Percentiles rank a stretch among this genome's conserved stretches.
phyloP scores from a whole-genome alignment of 2,329 filamentous ascomycete species.

The Colletotrichum tabaci region DNA sequence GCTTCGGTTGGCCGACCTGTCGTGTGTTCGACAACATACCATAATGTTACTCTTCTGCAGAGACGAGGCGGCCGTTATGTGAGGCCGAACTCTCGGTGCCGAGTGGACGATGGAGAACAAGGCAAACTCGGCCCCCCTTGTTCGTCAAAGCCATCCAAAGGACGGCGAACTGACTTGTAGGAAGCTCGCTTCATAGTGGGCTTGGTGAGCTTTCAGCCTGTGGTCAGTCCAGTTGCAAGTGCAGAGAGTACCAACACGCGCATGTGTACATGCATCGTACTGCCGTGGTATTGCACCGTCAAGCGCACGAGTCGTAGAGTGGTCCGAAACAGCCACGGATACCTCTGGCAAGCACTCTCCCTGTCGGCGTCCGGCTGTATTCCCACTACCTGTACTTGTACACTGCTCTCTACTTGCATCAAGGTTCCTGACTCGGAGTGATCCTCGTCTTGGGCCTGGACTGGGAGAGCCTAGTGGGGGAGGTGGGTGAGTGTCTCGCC shows the following conservation, averaged over 20 bases:
- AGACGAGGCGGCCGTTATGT: conserved; percentile 4
- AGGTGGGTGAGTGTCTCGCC: neutral
- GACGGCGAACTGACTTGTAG: conserved; percentile 16
- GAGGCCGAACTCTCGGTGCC: conserved; percentile 23
- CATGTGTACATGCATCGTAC: too few species aligned
- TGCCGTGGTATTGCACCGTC: neutral
- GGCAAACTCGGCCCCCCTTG: conserved; percentile 4
- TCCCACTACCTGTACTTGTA: too few species aligned
- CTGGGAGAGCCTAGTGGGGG: neutral
- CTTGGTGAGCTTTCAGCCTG: neutral
- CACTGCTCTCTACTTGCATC: neutral
- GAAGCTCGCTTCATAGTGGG: conserved; percentile 8
- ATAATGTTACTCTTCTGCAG: conserved; percentile 11
- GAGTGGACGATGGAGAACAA: conserved; percentile 5
- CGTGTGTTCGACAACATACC: conserved; percentile 14
- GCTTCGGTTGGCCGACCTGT: conserved; percentile 29
- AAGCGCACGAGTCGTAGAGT: conserved; percentile 24
- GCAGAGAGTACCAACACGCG: too few species aligned
- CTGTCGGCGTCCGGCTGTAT: neutral
- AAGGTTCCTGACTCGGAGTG: neutral
- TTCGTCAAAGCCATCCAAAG: conserved; percentile 16
- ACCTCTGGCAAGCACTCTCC: conserved; percentile 17
- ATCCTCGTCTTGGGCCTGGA: neutral
- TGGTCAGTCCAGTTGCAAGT: neutral
- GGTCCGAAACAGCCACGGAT: conserved; percentile 11